phyloP scores from a whole-genome alignment of 148 eudicot genomes.

The Vaccinium macrocarpon region DNA sequence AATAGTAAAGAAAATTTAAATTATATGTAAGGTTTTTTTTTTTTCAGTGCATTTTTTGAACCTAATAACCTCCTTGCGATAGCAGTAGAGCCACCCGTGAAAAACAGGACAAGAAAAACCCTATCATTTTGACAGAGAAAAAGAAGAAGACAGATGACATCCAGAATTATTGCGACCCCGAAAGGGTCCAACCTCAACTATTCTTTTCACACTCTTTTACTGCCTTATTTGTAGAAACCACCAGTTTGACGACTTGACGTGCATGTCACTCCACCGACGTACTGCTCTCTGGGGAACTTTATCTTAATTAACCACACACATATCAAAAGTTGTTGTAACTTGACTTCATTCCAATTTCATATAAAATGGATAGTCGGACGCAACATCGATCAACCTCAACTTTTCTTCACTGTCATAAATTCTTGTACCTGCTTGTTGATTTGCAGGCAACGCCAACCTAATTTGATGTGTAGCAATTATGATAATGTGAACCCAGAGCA shows the following conservation, averaged over 20 bases:
- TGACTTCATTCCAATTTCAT: neutral
- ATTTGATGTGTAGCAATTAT: neutral
- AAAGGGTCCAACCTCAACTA: neutral
- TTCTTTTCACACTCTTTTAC: neutral
- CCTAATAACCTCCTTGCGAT: too few relatives aligned
- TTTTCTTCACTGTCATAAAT: neutral
- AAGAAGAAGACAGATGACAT: neutral
- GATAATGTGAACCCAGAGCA: too few relatives aligned
- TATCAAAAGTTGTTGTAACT: neutral
- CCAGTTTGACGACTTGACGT: neutral
- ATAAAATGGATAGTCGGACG: neutral
- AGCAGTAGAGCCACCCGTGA: too few relatives aligned
- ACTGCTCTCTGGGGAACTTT: neutral
- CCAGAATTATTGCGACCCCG: neutral
- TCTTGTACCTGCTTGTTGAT: neutral
- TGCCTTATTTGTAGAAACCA: neutral
- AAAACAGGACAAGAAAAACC: too few relatives aligned
- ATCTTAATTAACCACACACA: neutral
- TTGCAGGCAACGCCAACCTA: neutral
- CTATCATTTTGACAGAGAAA: too few relatives aligned
- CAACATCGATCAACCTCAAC: neutral
- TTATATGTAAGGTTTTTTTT: too few relatives aligned
- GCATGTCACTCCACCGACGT: too few relatives aligned
- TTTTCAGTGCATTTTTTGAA: too few relatives aligned
- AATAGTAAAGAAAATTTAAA: too few relatives aligned